These are phyloP conservation scores for Venturia oleaginea DNA, from an alignment of 2,329 filamentous ascomycete species.

Conservation along the genomic window DNA sequence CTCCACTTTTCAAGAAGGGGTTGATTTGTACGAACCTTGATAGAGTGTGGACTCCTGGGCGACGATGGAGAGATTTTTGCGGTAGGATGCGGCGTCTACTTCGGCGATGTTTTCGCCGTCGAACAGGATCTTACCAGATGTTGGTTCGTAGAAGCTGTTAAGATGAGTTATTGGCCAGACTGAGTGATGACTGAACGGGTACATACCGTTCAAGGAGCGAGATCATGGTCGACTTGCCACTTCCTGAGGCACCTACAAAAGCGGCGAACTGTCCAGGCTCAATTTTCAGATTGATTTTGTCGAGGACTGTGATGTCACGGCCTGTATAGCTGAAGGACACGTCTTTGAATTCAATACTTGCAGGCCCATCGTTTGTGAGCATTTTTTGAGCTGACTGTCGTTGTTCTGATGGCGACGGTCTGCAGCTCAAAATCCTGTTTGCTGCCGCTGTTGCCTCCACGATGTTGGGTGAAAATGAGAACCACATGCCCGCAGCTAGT, in stretches of 20 bases:
- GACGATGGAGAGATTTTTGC: constrained; percentile 35
- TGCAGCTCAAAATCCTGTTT: constrained; percentile 29
- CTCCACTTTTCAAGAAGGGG: too few relatives aligned
- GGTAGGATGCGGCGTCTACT: constrained; percentile 29
- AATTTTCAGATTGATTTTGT: constrained; percentile 38
- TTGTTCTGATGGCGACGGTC: constrained; percentile 15
- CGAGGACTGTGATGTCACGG: constrained; percentile 25
- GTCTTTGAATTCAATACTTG: constrained; percentile 20
- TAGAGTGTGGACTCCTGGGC: constrained; percentile 39
- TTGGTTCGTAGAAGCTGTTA: constrained; percentile 62
- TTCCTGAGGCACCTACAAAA: constrained; percentile 60
- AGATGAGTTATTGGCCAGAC: constrained; percentile 27
- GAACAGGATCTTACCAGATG: constrained; percentile 56
- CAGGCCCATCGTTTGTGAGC: constrained; percentile 16
- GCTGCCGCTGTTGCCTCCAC: constrained; percentile 28
- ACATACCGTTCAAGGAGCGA: constrained; percentile 42
- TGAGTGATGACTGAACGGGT: too few relatives aligned
- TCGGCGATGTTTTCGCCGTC: constrained; percentile 29
- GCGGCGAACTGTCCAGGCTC: constrained; percentile 59
- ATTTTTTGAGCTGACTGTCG: not conserved
- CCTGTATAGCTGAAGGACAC: constrained; percentile 21
- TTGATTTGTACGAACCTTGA: constrained; percentile 56
- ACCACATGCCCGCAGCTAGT: constrained; percentile 29
- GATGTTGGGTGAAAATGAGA: constrained; percentile 36
- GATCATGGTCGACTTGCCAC: constrained; percentile 67